Percentiles rank a stretch among this genome's conserved stretches.
These are phyloP conservation scores for Phytopythium ostracodes DNA, from an alignment of 352 stramenopile genomes.

Conservation along the genomic window DNA sequence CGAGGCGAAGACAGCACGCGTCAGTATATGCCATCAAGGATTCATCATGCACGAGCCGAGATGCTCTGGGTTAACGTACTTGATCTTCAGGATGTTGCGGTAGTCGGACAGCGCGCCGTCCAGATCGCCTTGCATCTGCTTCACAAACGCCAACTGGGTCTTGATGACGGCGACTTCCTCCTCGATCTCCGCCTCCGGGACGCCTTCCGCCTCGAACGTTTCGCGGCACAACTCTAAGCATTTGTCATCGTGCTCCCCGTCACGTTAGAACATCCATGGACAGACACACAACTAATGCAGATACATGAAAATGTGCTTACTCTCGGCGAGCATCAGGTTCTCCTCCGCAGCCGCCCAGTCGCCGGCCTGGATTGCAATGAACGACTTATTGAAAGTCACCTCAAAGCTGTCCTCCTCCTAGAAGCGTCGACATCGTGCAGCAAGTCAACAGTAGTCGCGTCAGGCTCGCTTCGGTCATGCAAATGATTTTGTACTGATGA, in stretches of 20 bases:
- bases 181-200: conserved; percentile 54
- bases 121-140: conserved; percentile 69
- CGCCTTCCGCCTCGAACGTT: conserved; percentile 46
- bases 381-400: conserved; percentile 83
- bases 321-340: conserved; percentile 50
- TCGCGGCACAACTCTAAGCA: conserved; percentile 64
- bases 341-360: conserved; percentile 48
- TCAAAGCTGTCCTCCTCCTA: conserved; percentile 76
- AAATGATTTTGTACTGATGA: background rate
- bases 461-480: background rate
- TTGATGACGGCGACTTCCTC: conserved; percentile 70
- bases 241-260: conserved; percentile 2
- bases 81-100: conserved; percentile 75
- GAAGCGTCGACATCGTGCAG: background rate
- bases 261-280: no score
- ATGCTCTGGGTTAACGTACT: conserved; percentile 25
- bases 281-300: background rate
- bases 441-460: background rate
- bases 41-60: background rate
- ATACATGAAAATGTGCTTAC: conserved; percentile 23
- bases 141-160: conserved; percentile 72
- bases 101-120: conserved; percentile 71
- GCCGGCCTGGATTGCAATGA: conserved; percentile 61
- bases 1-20: background rate
- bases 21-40: background rate